Evolutionary conservation across 177 flowering plant genomes (phyloP), one percentile per base, ranked within the genome.

Genomic region (Telopea speciosissima): DNA sequence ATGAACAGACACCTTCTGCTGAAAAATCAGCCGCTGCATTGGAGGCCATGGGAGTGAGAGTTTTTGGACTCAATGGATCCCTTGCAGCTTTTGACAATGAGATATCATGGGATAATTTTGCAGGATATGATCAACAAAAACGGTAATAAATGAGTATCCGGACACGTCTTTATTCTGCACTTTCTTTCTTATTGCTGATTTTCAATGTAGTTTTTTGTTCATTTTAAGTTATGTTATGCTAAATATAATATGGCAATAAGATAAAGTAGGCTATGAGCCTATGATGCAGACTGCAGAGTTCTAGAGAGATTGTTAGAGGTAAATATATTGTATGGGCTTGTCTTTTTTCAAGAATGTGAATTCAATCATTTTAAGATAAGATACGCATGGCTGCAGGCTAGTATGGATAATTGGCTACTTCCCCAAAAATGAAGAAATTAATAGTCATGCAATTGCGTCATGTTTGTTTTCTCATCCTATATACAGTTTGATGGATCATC

Each of bases 51-150:
- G 98, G 99, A 44, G 93, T 95, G 69, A 85, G 84, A 78, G 79
- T 95, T 65, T 95, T 85, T 81, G 99, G 97, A 73, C 83, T 90
- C 71, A 78, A 81, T 74, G 85, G 80, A 65, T 74, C 85, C 62
- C 76, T 68, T 68, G 40, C 24, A 44, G 76, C 69, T 73, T 28
- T 70, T 21, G 74, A 68, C 24, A 65, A 61, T 54, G 86, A 82
- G 31, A 83, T 87, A 70, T 84, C 97, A 72, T 95, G 99, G 99
- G 98, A 91, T 36, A 89, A 81, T 69, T 84, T 93, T 78, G 99
- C 99, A 72, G 99, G 99, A 24, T 93, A 95, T 83, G 85, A 91
- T 65, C 78, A 86, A 68, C 99, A 95, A 78, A 95, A 95, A 68
- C 76, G 98, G 99, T 95, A 83, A 65, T 83, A 70, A 44, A 28